These are phyloP conservation scores for Pecoramyces ruminantium DNA, from an alignment of 192 early-diverging fungal genomes.

Conservation along the genomic window DNA sequence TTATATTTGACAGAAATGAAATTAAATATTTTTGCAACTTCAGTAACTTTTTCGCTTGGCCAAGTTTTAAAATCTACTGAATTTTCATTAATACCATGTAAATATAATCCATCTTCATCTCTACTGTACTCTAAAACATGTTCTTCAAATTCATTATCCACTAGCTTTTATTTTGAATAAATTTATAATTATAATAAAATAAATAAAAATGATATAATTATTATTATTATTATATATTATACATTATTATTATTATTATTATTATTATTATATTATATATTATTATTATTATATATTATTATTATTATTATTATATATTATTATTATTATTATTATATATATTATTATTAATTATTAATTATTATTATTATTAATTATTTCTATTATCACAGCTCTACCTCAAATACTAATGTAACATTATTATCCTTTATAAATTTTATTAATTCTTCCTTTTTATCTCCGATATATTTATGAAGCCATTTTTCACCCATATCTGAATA, in stretches of 20 bases:
- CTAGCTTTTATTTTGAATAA: slow-evolving; percentile 61
- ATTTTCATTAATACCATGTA: slow-evolving; percentile 86
- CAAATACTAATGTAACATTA: slow-evolving; percentile 69
- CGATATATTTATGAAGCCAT: not conserved
- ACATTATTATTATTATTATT: too few relatives aligned
- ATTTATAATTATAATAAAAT: too few relatives aligned
- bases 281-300: too few relatives aligned
- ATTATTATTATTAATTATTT: not conserved
- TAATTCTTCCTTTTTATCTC: slow-evolving; percentile 29
- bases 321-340: too few relatives aligned
- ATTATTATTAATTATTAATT: not conserved
- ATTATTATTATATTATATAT: too few relatives aligned
- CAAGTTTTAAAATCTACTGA: slow-evolving; percentile 49
- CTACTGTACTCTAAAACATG: slow-evolving; percentile 74
- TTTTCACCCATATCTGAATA: not conserved
- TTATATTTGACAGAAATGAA: slow-evolving; percentile 36
- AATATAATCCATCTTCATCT: slow-evolving; percentile 62
- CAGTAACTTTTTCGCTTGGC: slow-evolving; percentile 35
- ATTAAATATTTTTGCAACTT: slow-evolving; percentile 57
- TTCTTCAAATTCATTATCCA: slow-evolving; percentile 91
- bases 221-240: too few relatives aligned
- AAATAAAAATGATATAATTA: too few relatives aligned
- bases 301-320: too few relatives aligned
- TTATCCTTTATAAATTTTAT: slow-evolving; percentile 49
- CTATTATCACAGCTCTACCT: too few relatives aligned